These are phyloP conservation scores for Amanita jacksonii DNA, from an alignment of 768 basidiomycete species.

Conservation along the genomic window DNA sequence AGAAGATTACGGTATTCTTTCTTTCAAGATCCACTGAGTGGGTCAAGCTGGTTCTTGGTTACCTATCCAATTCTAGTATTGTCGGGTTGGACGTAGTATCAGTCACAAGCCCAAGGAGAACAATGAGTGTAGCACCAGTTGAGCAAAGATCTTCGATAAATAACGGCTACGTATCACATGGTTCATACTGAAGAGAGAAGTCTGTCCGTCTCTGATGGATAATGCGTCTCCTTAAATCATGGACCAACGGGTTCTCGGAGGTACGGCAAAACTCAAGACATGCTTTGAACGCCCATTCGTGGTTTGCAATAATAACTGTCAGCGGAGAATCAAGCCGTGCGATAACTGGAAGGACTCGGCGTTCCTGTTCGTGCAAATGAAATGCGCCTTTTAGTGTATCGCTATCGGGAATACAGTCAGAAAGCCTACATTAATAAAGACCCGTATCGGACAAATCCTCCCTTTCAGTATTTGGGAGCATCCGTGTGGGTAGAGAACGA, in stretches of 20 bases:
- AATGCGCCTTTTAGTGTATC: no score
- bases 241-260: not conserved
- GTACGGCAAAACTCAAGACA: not conserved
- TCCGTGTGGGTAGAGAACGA: not conserved
- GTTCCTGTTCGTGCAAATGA: no score
- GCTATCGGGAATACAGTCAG: no score
- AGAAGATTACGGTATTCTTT: not conserved
- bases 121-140: no score
- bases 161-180: no score
- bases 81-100: no score
- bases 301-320: not conserved
- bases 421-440: not conserved
- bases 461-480: not conserved
- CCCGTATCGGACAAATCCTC: not conserved
- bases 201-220: not conserved
- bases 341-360: not conserved
- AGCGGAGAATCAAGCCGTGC: not conserved
- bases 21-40: not conserved
- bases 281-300: not conserved
- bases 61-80: no score
- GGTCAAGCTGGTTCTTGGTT: no score
- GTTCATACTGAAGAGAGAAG: no score
- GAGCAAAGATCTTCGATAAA: no score
- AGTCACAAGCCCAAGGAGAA: no score
- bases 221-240: not conserved